Evolutionary conservation across 495 filamentous ascomycete genomes (phyloP).

Genomic region (Trichodelitschia bisporula): DNA sequence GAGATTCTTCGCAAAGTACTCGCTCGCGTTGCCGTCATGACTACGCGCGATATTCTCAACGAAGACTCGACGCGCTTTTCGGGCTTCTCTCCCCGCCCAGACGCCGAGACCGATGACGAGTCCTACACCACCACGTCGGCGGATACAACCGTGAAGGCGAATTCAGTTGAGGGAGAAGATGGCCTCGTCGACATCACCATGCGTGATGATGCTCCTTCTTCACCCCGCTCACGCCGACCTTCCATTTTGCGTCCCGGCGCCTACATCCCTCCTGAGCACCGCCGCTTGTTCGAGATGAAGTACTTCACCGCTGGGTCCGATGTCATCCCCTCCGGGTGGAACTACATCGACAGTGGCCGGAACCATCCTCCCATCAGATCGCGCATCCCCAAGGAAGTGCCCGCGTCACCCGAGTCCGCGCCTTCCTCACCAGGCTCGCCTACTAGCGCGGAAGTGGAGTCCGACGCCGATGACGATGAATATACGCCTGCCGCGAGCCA

Average conservation of each 20-base stretch:
- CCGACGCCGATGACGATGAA: constrained; percentile 7
- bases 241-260: constrained; percentile 23
- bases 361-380: constrained; percentile 29
- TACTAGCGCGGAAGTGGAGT: background rate
- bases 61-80: constrained; percentile 19
- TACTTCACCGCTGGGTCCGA: constrained; percentile 28
- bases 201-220: constrained; percentile 4
- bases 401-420: constrained; percentile 13
- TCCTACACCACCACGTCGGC: constrained; percentile 46
- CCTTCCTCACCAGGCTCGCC: constrained; percentile 7
- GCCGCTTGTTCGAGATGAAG: constrained; percentile 46
- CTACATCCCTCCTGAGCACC: constrained; percentile 27
- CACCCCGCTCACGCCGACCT: constrained; percentile 17
- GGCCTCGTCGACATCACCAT: constrained; percentile 61
- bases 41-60: constrained; percentile 31
- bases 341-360: constrained; percentile 28
- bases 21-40: constrained; percentile 29
- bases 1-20: constrained; percentile 37
- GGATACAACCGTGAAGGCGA: constrained; percentile 43
- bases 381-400: constrained; percentile 17
- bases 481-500: background rate
- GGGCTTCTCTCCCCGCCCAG: constrained; percentile 5
- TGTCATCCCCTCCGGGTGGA: constrained; percentile 37
- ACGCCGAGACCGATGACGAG: constrained; percentile 37
- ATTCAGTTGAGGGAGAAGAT: constrained; percentile 74